A percentile compares a stretch with the other conserved stretches of the same genome.
These are phyloP conservation scores for Metschnikowia anglica DNA, from an alignment of 805 yeast genomes.

Conservation along the genomic window DNA sequence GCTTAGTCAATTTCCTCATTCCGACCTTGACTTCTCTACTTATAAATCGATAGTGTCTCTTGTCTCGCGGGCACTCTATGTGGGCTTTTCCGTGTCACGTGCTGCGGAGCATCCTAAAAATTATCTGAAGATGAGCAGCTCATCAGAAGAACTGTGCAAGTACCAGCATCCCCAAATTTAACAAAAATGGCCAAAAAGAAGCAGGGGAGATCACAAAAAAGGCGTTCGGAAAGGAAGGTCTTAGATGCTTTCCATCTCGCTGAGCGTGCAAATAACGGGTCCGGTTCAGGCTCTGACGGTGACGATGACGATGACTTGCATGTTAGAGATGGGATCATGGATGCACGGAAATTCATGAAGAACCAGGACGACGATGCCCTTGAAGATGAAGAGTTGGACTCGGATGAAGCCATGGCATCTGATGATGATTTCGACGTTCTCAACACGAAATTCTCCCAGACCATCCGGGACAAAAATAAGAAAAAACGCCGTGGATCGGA, in stretches of 20 bases:
- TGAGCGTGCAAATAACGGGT: slow-evolving; percentile 35
- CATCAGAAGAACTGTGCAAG: background rate
- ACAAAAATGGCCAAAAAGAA: slow-evolving; percentile 19
- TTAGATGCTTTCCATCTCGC: slow-evolving; percentile 48
- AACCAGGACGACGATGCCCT: slow-evolving; percentile 30
- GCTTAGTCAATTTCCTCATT: no score
- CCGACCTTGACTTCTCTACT: no score
- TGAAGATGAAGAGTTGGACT: slow-evolving; percentile 69
- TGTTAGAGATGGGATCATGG: slow-evolving; percentile 39
- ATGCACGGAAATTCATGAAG: slow-evolving; percentile 39
- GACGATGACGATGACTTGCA: slow-evolving; percentile 27
- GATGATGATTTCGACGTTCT: slow-evolving; percentile 66
- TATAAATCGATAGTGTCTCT: background rate
- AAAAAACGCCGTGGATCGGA: slow-evolving; percentile 24
- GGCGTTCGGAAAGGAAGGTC: slow-evolving; percentile 37
- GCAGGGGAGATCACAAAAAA: slow-evolving; percentile 25
- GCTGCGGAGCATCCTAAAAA: slow-evolving; percentile 1
- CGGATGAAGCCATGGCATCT: slow-evolving; percentile 87
- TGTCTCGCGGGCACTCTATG: background rate
- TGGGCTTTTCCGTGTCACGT: slow-evolving; percentile 1
- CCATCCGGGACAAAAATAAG: slow-evolving; percentile 54
- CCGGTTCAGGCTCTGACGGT: slow-evolving; percentile 19
- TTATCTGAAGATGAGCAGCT: background rate
- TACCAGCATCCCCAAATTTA: background rate
- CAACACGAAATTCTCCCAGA: slow-evolving; percentile 67